phyloP scores from a whole-genome alignment of 1,139 yeast genomes.

The Hemisphaericaspora lyxosophila region DNA sequence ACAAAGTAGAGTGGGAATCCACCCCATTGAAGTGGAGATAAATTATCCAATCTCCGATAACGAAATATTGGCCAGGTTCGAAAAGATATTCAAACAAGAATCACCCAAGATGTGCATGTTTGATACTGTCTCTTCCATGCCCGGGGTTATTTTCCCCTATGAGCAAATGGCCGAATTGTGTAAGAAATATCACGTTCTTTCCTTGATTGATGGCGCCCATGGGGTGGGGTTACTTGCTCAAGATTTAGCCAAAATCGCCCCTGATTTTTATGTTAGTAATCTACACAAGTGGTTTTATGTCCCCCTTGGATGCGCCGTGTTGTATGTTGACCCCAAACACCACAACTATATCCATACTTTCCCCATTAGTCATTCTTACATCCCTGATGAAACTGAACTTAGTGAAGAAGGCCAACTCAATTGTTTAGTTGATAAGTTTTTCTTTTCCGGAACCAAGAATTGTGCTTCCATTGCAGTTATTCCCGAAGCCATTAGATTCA shows the following conservation, averaged over 20 bases:
- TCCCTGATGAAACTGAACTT: conserved; percentile 20
- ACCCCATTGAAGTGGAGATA: conserved; percentile 43
- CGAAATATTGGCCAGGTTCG: conserved; percentile 45
- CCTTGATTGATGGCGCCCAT: conserved; percentile 75
- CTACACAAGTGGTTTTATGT: conserved; percentile 69
- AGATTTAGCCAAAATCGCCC: conserved; percentile 43
- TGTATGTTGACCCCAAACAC: conserved; percentile 56
- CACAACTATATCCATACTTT: conserved; percentile 55
- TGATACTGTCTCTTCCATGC: conserved; percentile 65
- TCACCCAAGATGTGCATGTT: conserved; percentile 48
- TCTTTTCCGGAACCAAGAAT: conserved; percentile 36
- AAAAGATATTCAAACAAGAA: conserved; percentile 24
- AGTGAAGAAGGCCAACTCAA: conserved; percentile 23
- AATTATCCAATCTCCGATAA: conserved; percentile 51
- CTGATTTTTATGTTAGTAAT: conserved; percentile 65
- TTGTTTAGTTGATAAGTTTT: conserved; percentile 39
- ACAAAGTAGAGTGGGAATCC: conserved; percentile 41
- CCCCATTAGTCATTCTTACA: conserved; percentile 55
- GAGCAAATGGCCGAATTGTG: conserved; percentile 49
- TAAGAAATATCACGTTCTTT: conserved; percentile 44
- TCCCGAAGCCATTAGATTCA: conserved; percentile 48
- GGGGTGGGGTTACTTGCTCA: conserved; percentile 52
- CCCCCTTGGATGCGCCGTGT: conserved; percentile 59
- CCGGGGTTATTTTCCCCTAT: conserved; percentile 62
- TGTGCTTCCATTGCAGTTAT: conserved; percentile 28